phyloP scores from a whole-genome alignment of 2,329 filamentous ascomycete genomes.

The Rosellinia necatrix region DNA sequence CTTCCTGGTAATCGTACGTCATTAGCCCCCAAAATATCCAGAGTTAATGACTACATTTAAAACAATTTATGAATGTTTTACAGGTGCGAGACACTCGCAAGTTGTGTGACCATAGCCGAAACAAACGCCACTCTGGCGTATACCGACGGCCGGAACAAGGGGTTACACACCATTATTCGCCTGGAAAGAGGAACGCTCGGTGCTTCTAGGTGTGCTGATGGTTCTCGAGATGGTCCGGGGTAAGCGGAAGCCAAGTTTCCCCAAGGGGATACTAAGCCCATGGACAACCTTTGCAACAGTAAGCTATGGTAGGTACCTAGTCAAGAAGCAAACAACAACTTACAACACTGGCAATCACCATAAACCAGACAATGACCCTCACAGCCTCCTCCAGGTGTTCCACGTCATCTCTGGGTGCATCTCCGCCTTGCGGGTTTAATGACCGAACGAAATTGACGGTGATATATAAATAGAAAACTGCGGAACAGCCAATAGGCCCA shows the following conservation, averaged over 20 bases:
- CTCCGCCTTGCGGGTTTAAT: constrained; percentile 57
- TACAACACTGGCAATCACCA: constrained; percentile 81
- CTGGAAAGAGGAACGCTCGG: constrained; percentile 30
- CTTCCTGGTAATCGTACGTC: constrained; percentile 22
- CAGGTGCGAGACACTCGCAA: background rate
- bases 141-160: background rate
- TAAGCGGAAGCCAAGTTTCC: constrained; percentile 66
- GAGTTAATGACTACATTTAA: background rate
- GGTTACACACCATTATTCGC: constrained; percentile 17
- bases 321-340: constrained; percentile 42
- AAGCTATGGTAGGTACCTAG: constrained; percentile 7
- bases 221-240: constrained; percentile 65
- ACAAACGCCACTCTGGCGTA: too few species aligned
- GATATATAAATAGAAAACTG: constrained; percentile 87
- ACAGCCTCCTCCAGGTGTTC: constrained; percentile 67
- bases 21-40: background rate
- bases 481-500: constrained; percentile 87
- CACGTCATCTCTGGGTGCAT: constrained; percentile 67
- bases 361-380: constrained; percentile 81
- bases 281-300: constrained; percentile 66
- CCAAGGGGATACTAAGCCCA: constrained; percentile 78
- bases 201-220: constrained; percentile 43
- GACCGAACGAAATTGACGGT: constrained; percentile 72
- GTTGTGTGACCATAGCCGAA: background rate
- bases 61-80: background rate